phyloP scores from a whole-genome alignment of 2,329 filamentous ascomycete species.

The Fusarium torreyae region DNA sequence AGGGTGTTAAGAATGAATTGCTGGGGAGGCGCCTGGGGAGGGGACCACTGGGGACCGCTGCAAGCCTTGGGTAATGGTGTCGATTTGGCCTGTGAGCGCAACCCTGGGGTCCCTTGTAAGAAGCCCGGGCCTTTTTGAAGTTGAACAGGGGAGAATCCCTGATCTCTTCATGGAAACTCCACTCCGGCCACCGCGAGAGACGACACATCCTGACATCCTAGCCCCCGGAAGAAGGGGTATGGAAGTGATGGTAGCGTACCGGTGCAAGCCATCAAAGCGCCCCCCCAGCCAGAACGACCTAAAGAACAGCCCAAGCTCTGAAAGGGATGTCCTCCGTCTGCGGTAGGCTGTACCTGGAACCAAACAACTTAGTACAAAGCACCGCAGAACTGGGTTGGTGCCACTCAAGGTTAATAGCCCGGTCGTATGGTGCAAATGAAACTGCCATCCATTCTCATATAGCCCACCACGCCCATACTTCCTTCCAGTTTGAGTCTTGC shows the following conservation, averaged over 20 bases:
- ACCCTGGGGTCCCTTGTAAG: conserved; percentile 32
- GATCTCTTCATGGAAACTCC: conserved; percentile 38
- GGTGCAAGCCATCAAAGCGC: conserved; percentile 30
- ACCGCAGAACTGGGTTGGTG: conserved; percentile 43
- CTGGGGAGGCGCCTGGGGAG: conserved; percentile 20
- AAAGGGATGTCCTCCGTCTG: conserved; percentile 40
- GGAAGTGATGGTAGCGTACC: conserved; percentile 30
- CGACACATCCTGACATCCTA: conserved; percentile 25
- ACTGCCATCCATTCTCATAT: conserved; percentile 44
- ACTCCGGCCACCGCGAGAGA: conserved; percentile 43
- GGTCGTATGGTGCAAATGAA: conserved; percentile 52
- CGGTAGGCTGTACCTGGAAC: conserved; percentile 35
- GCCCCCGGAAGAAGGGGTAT: conserved; percentile 37
- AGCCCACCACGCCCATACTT: conserved; percentile 44
- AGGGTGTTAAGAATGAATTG: conserved; percentile 31
- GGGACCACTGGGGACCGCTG: conserved; percentile 23
- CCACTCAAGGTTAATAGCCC: conserved; percentile 43
- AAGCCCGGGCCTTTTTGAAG: conserved; percentile 38
- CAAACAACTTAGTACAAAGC: conserved; percentile 44
- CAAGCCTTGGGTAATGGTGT: conserved; percentile 23
- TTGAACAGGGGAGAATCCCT: conserved; percentile 27
- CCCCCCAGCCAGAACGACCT: background rate
- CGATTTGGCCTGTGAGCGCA: conserved; percentile 28
- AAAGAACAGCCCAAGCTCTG: conserved; percentile 40
- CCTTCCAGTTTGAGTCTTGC: conserved; percentile 40